phyloP scores from a whole-genome alignment of 2,329 filamentous ascomycete genomes.

The Didymella glomerata region DNA sequence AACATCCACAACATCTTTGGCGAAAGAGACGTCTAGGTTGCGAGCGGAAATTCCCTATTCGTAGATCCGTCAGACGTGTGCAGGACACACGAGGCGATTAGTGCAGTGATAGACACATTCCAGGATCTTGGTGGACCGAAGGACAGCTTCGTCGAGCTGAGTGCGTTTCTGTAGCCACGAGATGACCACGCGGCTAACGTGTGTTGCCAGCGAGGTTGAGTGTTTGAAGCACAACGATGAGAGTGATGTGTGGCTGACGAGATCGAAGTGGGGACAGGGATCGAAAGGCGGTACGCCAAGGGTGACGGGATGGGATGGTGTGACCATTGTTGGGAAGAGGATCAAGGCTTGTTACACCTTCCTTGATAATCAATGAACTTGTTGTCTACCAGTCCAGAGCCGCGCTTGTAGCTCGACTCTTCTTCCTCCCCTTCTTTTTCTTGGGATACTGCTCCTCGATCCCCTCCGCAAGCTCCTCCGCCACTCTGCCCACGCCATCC shows the following conservation, averaged over 20 bases:
- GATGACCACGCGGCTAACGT: background rate
- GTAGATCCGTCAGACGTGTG: background rate
- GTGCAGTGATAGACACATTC: background rate
- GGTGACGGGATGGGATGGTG: background rate
- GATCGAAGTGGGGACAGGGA: background rate
- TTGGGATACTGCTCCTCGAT: slow-evolving; percentile 5
- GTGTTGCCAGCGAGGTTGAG: background rate
- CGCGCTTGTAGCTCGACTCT: background rate
- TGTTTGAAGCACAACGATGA: slow-evolving; percentile 2
- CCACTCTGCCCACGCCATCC: slow-evolving; percentile 36
- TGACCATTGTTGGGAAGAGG: background rate
- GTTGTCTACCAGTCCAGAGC: background rate
- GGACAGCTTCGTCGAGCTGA: background rate
- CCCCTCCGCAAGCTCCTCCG: slow-evolving; percentile 39
- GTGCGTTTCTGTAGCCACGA: background rate
- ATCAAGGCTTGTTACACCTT: slow-evolving; percentile 5
- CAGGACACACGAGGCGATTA: slow-evolving; percentile 3
- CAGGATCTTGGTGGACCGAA: background rate
- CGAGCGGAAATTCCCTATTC: background rate
- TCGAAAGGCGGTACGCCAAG: background rate
- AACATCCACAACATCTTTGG: slow-evolving; percentile 4
- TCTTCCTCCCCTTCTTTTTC: background rate
- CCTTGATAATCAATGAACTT: background rate
- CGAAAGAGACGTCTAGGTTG: background rate
- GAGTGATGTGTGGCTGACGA: background rate